A percentile compares a stretch with the other conserved stretches of the same genome.
Evolutionary conservation across 768 basidiomycete genomes (phyloP).

Genomic region (Pleurotus cornucopiae): DNA sequence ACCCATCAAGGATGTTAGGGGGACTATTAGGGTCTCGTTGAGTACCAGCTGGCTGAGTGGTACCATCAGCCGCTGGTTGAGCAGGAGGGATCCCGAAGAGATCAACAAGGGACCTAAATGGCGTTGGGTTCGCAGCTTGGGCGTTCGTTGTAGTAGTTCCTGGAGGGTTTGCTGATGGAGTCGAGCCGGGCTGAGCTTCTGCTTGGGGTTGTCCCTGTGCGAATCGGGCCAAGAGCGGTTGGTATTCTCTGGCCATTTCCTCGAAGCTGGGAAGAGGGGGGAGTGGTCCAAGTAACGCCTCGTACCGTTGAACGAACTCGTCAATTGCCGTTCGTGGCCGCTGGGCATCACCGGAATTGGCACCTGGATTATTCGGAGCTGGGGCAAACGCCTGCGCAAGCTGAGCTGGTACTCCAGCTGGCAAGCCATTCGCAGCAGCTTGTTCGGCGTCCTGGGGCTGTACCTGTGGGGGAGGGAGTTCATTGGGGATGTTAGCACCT

Average conservation of each 20-base stretch:
- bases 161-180: too few relatives aligned
- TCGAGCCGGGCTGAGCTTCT: background rate
- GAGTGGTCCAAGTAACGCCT: background rate
- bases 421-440: slow-evolving; percentile 5
- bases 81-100: too few relatives aligned
- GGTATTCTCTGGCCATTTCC: background rate
- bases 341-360: background rate
- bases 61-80: too few relatives aligned
- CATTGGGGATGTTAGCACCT: background rate
- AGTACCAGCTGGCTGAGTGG: background rate
- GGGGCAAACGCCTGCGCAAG: background rate
- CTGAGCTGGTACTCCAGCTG: slow-evolving; percentile 2
- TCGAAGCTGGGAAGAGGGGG: background rate
- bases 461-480: background rate
- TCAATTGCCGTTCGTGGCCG: background rate
- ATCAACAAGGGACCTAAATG: too few relatives aligned
- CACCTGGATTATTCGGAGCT: background rate
- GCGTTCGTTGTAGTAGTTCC: too few relatives aligned
- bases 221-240: background rate
- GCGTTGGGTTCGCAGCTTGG: too few relatives aligned
- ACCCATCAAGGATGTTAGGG: background rate
- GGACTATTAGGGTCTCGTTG: background rate
- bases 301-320: background rate
- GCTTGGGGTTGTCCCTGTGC: background rate
- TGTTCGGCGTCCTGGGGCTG: background rate